Evolutionary conservation across 164 flowering plant genomes (phyloP).

Genomic region (Magnolia kwangsiensis): DNA sequence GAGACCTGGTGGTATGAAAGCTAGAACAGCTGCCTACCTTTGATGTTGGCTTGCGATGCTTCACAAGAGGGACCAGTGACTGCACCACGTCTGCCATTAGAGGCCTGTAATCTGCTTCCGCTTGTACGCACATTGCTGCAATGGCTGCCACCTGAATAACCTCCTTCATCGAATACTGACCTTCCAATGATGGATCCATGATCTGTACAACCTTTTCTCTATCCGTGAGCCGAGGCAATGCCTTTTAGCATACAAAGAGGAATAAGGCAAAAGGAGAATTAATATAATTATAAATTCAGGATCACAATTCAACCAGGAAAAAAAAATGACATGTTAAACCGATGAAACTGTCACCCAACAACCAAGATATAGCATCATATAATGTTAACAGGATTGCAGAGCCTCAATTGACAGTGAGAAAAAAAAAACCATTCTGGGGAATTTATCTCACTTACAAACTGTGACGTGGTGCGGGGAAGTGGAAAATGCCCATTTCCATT

Average conservation of each 20-base stretch:
- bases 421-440: neutral
- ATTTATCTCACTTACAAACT: no score
- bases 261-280: neutral
- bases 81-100: conserved; percentile 96
- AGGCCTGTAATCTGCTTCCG: conserved; percentile 94
- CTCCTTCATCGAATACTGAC: conserved; percentile 88
- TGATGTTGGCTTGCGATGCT: conserved; percentile 45
- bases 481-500: no score
- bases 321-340: neutral
- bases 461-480: no score
- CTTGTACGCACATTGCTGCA: conserved; percentile 98
- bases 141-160: conserved; percentile 95
- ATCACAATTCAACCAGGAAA: neutral
- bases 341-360: neutral
- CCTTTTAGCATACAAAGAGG: conserved; percentile 36
- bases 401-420: neutral
- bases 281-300: neutral
- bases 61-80: conserved; percentile 83
- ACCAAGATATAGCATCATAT: neutral
- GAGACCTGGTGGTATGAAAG: conserved; percentile 39
- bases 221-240: conserved; percentile 76
- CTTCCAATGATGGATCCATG: conserved; percentile 88
- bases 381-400: no score
- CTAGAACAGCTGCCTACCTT: conserved; percentile 47
- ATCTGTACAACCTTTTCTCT: conserved; percentile 82